Conservation (phyloP, 495 filamentous ascomycete genomes). For the Cetradonia linearis region DNA sequence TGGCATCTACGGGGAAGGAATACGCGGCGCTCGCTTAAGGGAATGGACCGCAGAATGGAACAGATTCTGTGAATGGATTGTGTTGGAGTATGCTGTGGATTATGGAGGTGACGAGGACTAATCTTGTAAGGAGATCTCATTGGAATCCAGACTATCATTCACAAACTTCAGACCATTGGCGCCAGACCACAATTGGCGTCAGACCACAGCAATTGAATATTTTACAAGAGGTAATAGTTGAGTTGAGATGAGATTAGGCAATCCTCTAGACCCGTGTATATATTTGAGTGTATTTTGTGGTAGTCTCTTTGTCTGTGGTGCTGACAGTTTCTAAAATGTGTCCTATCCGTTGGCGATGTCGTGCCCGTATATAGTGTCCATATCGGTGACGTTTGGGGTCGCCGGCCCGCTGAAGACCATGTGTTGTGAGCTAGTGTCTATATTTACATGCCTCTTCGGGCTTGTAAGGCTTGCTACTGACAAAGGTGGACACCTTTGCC, state of each 20-base stretch:
- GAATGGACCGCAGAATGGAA: slow-evolving; percentile 79
- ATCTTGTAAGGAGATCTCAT: not conserved
- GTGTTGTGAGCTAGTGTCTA: not conserved
- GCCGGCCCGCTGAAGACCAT: not conserved
- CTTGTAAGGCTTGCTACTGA: too few species aligned
- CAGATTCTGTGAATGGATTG: slow-evolving; percentile 83
- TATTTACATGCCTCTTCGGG: not conserved
- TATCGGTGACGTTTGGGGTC: not conserved
- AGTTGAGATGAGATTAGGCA: too few species aligned
- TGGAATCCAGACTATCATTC: not conserved
- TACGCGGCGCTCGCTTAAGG: slow-evolving; percentile 60
- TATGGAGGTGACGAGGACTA: slow-evolving; percentile 30
- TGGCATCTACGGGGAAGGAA: slow-evolving; percentile 61
- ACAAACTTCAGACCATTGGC: not conserved
- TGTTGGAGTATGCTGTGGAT: slow-evolving; percentile 62
- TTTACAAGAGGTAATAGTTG: not conserved
- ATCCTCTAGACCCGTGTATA: too few species aligned
- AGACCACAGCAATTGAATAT: not conserved
- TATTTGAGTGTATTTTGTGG: too few species aligned
- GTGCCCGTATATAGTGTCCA: too few species aligned
- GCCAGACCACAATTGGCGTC: not conserved
- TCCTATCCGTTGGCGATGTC: too few species aligned
- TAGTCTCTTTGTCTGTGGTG: too few species aligned
- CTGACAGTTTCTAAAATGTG: too few species aligned
- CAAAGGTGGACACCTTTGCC: not conserved